Base-by-base conservation (phyloP, 148 eudicot genomes). In the Rhododendron griersonianum region DNA sequence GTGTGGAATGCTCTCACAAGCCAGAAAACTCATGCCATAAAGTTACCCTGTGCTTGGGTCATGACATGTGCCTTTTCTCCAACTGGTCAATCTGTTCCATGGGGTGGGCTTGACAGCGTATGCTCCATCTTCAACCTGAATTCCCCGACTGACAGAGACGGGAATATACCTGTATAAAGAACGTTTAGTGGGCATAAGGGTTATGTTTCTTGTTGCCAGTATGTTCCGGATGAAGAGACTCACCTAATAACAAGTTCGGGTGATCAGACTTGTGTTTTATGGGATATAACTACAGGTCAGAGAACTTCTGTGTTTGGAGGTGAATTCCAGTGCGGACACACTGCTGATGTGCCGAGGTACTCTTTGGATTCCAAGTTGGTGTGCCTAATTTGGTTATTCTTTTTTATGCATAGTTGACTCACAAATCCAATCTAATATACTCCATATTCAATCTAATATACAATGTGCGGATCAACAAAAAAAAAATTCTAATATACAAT, bases 1-100 rank as follows among this genome's bases (percentile, higher is more conserved):
- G 98, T 95, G n/a, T 95, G 98, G 99, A 96, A 96, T 91, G 97
- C 98, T 86, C 92, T 96, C 71, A 95, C 99, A 14, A 96, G 99
- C 94, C 99, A 96, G 91, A 96, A 96, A 89, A 96, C 95, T 84
- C 98, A 96, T 91, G 92, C 95, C 84, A 95, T 96, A 83, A 96
- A 95, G 92, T 92, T 96, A 59, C 99, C 98, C 69, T 94, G 98
- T 91, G 95, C 99, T 16, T 97, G 99, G 99, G 99, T 97, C 79
- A 97, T 91, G 99, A 93, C 99, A 11, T 97, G 98, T 89, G 98
- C 99, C 10, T 97, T 97, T 91, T 97, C 99, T 78, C 99, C 98
- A 28, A 92, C 88, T 87, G 98, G 99, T 51, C 96, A 94, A 61
- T 93, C 98, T 30, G 99, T 96, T 88, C 98, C 99, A 14, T 95